Evolutionary conservation across 2,329 filamentous ascomycete genomes (phyloP), one percentile per base, ranked within the genome.

Genomic region (Aspergillus brunneoviolaceus): DNA sequence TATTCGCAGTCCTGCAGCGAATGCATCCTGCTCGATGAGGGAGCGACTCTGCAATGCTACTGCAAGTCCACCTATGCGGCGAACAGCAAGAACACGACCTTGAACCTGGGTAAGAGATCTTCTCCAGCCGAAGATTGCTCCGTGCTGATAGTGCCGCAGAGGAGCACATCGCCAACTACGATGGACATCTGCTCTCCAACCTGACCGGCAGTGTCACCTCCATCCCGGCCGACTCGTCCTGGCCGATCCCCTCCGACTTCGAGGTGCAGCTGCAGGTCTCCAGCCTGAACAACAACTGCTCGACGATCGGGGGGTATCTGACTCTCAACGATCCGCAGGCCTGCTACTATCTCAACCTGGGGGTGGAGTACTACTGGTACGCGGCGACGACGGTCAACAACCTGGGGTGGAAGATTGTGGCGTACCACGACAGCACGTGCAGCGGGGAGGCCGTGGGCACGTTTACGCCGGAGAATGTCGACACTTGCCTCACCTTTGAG

Each of bases 121-220:
- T 9, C 27, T 7, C 9, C 27, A 7, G 2, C 27, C 2, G 27
- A 9, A 10, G 9, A 29, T 3, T 9, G 1, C 7, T 9, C 27
- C 27, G 27, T 29, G 11, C 33, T 35, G 33, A 35, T 14, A 16
- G 5, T 45, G 14, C 7, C 19, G 19, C 29, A 64, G 63, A 64
- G 61, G 53, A 64, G 31, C 57, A 63, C 33, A 64, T 64, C 33
- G 60, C 60, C 29, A 63, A 64, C 48, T 63, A 63, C 39, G 42
- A 61, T 6, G 63, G 63, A 4, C 61, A 63, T 29, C 58, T 63
- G 29, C 58, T 63, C 23, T 64, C 61, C 16, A 57, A 59, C 54
- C 55, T 61, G 23, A 53, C 59, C 25, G 60, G 63, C 3, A 21
- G 49, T 1, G 51, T 62, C n/a, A 59, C 45, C 2, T 10, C 33